phyloP scores from a whole-genome alignment of 2,329 filamentous ascomycete genomes.

The Aspergillus fumigatiaffinis region DNA sequence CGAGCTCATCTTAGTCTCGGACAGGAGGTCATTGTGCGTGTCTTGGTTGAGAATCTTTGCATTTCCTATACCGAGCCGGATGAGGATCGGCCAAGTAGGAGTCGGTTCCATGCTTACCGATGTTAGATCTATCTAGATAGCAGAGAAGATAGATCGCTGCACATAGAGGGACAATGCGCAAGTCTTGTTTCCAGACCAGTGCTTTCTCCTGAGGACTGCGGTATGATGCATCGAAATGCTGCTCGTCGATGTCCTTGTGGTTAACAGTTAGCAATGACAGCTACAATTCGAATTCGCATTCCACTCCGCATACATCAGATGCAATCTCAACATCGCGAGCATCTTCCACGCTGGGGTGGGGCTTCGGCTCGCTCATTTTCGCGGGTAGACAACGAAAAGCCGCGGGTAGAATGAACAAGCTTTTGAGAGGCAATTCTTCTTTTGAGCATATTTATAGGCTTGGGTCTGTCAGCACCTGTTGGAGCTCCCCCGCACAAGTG shows the following conservation, averaged over 20 bases:
- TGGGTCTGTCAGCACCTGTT: neutral
- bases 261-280: neutral
- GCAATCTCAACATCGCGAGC: constrained; percentile 12
- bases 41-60: constrained; percentile 63
- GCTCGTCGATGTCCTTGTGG: constrained; percentile 6
- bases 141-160: constrained; percentile 63
- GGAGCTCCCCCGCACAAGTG: neutral
- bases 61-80: constrained; percentile 41
- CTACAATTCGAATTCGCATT: neutral
- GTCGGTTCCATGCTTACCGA: constrained; percentile 42
- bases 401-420: neutral
- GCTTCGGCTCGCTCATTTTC: constrained; percentile 19
- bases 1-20: constrained; percentile 58
- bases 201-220: constrained; percentile 22
- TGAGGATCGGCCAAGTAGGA: neutral
- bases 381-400: neutral
- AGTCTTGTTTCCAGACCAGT: constrained; percentile 57
- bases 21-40: constrained; percentile 58
- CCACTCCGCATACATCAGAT: constrained; percentile 1
- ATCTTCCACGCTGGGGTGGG: constrained; percentile 11
- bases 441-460: neutral
- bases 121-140: constrained; percentile 66
- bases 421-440: neutral
- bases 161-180: constrained; percentile 61
- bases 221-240: constrained; percentile 4